These are phyloP conservation scores for Talaromyces liani DNA, from an alignment of 495 filamentous ascomycete species.

Conservation along the genomic window DNA sequence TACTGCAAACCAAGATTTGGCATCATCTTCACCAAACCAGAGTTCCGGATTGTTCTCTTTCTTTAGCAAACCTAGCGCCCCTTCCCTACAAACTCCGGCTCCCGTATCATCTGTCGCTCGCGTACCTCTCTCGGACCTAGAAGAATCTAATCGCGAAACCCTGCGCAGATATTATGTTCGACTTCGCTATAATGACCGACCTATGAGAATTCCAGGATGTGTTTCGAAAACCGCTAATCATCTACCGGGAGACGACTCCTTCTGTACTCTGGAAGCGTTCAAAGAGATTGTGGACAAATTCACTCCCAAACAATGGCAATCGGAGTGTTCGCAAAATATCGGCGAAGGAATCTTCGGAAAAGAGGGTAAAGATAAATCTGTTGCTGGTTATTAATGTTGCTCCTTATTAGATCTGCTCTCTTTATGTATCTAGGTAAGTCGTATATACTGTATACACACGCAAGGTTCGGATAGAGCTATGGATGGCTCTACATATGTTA, in stretches of 20 bases:
- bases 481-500: not conserved
- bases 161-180: constrained; percentile 73
- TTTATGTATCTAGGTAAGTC: not conserved
- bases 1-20: constrained; percentile 16
- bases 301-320: constrained; percentile 72
- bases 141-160: constrained; percentile 35
- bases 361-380: constrained; percentile 23
- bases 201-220: constrained; percentile 77
- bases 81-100: not conserved
- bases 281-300: constrained; percentile 87
- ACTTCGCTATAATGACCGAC: constrained; percentile 83
- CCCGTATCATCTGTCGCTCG: constrained; percentile 23
- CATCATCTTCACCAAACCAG: constrained; percentile 19
- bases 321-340: constrained; percentile 62
- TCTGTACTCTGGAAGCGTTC: constrained; percentile 90
- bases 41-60: constrained; percentile 24
- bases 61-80: constrained; percentile 12
- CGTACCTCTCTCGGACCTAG: constrained; percentile 22
- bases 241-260: constrained; percentile 78
- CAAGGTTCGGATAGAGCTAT: not conserved
- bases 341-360: constrained; percentile 38
- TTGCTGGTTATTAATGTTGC: constrained; percentile 28
- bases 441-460: not conserved
- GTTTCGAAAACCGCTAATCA: constrained; percentile 65
- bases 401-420: not conserved